Evolutionary conservation across 139 green algal genomes (phyloP), one percentile per base, ranked within the genome.

Genomic region (Ostreobium quekettii): DNA sequence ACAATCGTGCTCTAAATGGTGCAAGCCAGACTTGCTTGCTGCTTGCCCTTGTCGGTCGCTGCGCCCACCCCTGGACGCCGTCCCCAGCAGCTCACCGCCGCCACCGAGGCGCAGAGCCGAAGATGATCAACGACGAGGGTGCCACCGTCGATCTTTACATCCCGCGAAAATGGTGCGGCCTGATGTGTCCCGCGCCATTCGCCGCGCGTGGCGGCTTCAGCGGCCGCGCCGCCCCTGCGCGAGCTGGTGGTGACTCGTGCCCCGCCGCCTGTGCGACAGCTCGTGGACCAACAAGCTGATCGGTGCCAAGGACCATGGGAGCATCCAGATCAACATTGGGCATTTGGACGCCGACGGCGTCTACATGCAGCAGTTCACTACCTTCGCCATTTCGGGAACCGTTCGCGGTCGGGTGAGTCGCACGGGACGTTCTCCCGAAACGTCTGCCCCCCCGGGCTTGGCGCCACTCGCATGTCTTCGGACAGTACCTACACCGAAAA

Each of bases 221-320:
- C 24, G 38, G 3, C 35, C 6, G 2, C 36, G 7, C 11, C 6
- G 53, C 36, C 6, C 2, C n/a, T n/a, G n/a, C n/a, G n/a, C n/a
- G n/a, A n/a, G n/a, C n/a, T n/a, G n/a, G n/a, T n/a, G n/a, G n/a
- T n/a, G n/a, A n/a, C n/a, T n/a, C n/a, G n/a, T n/a, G n/a, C n/a
- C n/a, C n/a, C n/a, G n/a, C n/a, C n/a, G n/a, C n/a, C 24, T 57
- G 53, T 30, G 6, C 2, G 72, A 76, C 88, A 98, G 93, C 85
- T 94, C 94, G 22, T 97, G 90, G 88, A 98, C 89, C 53, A 97
- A 98, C 90, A 93, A 97, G 82, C 83, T 99, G 48, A 99, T 99
- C 85, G 91, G 85, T 2, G 90, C 95, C 58, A 98, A 97, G 85
- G 95, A 99, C 83, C 92, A 98, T 73, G 90, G 84, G 36, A 82